Percentiles rank a stretch among this genome's conserved stretches.
phyloP scores from a whole-genome alignment of 1,139 yeast genomes.

The Taphrina wiesneri region DNA sequence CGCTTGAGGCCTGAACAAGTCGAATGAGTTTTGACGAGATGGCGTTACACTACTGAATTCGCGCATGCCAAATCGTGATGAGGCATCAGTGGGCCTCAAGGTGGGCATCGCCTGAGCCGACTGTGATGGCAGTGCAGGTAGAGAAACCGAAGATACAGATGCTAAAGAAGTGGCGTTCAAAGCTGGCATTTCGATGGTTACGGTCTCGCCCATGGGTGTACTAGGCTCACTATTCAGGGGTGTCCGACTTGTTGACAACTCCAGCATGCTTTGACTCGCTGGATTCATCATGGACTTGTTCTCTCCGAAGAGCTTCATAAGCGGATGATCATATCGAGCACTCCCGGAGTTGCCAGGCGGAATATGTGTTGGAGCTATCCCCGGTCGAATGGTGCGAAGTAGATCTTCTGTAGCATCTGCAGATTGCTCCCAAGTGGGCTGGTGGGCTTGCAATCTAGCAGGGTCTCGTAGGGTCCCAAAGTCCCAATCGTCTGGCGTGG shows the following conservation, averaged over 20 bases:
- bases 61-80: neutral
- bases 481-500: slow-evolving; percentile 47
- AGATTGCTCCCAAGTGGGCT: slow-evolving; percentile 29
- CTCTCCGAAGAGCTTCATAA: slow-evolving; percentile 27
- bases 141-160: slow-evolving; percentile 15
- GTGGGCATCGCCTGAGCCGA: neutral
- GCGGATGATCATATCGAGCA: slow-evolving; percentile 23
- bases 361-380: neutral
- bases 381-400: slow-evolving; percentile 19
- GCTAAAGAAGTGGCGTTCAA: slow-evolving; percentile 29
- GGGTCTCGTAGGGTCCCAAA: slow-evolving; percentile 41
- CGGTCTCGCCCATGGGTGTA: slow-evolving; percentile 15
- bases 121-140: slow-evolving; percentile 13
- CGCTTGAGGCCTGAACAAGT: neutral
- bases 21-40: slow-evolving; percentile 15
- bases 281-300: neutral
- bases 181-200: slow-evolving; percentile 30
- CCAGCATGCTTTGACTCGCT: slow-evolving; percentile 13
- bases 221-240: slow-evolving; percentile 1
- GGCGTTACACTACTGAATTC: neutral
- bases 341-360: neutral
- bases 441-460: neutral
- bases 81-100: neutral
- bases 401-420: slow-evolving; percentile 30
- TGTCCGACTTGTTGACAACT: neutral